A percentile compares a stretch with the other conserved stretches of the same genome.
Conservation (phyloP, 2,329 filamentous ascomycete genomes). For the Pseudonectria foliicola region DNA sequence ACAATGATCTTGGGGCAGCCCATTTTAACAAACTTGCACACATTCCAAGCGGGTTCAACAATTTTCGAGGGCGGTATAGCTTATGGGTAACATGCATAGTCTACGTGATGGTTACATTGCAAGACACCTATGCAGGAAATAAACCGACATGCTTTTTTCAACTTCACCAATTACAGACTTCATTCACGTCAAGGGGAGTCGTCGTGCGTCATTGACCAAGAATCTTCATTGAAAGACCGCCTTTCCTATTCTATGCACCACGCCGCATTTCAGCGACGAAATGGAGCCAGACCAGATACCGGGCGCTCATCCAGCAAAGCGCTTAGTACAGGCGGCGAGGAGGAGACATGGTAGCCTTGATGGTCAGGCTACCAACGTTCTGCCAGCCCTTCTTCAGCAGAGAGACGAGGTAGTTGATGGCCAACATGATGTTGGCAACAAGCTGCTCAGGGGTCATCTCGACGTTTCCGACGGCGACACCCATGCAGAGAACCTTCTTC, state of each 20-base stretch:
- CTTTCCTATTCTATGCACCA: slow-evolving; percentile 12
- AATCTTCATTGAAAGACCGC: slow-evolving; percentile 12
- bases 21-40: neutral
- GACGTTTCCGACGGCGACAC: slow-evolving; percentile 98
- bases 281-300: slow-evolving; percentile 13
- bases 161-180: too few relatives aligned
- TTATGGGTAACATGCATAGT: too few relatives aligned
- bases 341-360: slow-evolving; percentile 99
- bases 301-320: slow-evolving; percentile 15
- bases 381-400: slow-evolving; percentile 99
- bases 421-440: slow-evolving; percentile 97
- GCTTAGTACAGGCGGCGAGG: slow-evolving; percentile 94
- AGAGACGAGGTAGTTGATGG: slow-evolving; percentile 99
- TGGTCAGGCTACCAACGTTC: slow-evolving; percentile 98
- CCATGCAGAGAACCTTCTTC: slow-evolving; percentile 99
- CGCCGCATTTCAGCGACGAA: slow-evolving; percentile 13
- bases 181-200: too few relatives aligned
- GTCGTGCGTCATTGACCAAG: slow-evolving; percentile 5
- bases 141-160: too few relatives aligned
- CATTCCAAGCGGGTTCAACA: too few relatives aligned
- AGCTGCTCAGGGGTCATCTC: slow-evolving; percentile 95
- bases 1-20: slow-evolving; percentile 7
- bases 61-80: too few relatives aligned
- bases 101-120: too few relatives aligned
- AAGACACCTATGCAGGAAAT: too few relatives aligned